Base-by-base conservation (phyloP, 169 alveolate species). In the Plasmodium knowlesi region DNA sequence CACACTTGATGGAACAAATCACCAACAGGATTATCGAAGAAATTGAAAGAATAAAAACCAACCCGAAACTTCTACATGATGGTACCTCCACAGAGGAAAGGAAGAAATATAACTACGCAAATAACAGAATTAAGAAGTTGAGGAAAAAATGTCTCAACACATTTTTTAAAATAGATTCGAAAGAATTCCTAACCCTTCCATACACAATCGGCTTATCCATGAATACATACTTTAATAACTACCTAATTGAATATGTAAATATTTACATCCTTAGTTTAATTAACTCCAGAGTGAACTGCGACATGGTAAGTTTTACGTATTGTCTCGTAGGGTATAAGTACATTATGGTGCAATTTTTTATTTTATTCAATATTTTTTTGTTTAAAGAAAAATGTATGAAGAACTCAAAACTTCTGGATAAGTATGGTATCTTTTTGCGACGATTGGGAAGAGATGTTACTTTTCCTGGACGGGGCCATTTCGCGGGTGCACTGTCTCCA, bases 201-300 rank as follows among this genome's bases (percentile, higher is more conserved):
- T 86, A 86, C 67, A 76, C 93, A 50, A 86, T 86, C 32, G 93
- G 93, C 5, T 1, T 74, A 2, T 74, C 93, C n/a, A 86, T 86
- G 93, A 86, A 86, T 14, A 86, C 50, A 25, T 70, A 86, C 67
- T 86, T 86, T 86, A 86, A 86, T 86, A 86, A 86, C 71, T 86
- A 86, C 41, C 70, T 86, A 53, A 86, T 76, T 8, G 93, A 86
- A 57, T 86, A 86, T 86, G 81, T 86, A 54, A 86, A 86, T 86
- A 76, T 86, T 1, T 86, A 86, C 43, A 76, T 86, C 9, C 53
- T 86, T 22, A 86, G 93, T 53, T 39, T 86, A 53, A 86, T 86
- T 19, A 86, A 86, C 80, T 86, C 93, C 5, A 74, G 93, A 22
- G 85, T 86, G 34, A 74, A 86, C 80, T 86, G 93, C 67, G 93